These are phyloP conservation scores for Boletus eberwhitei DNA, from an alignment of 768 basidiomycete genomes.

Conservation along the genomic window DNA sequence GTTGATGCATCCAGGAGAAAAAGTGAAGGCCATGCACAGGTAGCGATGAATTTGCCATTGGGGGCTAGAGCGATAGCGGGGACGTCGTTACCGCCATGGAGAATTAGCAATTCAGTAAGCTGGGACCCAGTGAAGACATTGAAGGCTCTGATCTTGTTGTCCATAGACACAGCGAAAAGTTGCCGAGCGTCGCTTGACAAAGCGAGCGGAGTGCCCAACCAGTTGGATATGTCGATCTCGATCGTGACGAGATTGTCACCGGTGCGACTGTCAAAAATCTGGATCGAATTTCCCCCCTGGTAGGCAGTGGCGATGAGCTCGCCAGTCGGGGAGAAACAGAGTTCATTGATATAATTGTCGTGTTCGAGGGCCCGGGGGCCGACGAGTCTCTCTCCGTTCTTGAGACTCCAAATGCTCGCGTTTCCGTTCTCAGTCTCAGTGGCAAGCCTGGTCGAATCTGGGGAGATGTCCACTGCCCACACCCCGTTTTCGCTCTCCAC, in stretches of 20 bases:
- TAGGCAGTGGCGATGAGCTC: background rate
- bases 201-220: background rate
- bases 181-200: background rate
- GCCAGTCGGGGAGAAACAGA: background rate
- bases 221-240: rapidly evolving
- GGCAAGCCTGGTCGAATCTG: background rate
- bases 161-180: rapidly evolving
- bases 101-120: too few species aligned
- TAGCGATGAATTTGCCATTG: background rate
- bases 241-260: background rate
- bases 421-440: background rate
- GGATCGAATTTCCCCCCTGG: background rate
- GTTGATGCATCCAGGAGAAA: background rate
- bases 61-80: background rate
- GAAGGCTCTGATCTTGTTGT: background rate
- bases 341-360: rapidly evolving
- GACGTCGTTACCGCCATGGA: rapidly evolving
- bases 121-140: too few species aligned
- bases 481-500: background rate
- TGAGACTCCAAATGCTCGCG: background rate
- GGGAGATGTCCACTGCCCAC: background rate
- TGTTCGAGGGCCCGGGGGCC: background rate
- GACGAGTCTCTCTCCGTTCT: background rate
- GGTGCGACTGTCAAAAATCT: background rate
- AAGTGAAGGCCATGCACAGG: background rate